A percentile compares a stretch with the other conserved stretches of the same genome.
Evolutionary conservation across 2,329 filamentous ascomycete genomes (phyloP).

Genomic region (Penicillium sp.): DNA sequence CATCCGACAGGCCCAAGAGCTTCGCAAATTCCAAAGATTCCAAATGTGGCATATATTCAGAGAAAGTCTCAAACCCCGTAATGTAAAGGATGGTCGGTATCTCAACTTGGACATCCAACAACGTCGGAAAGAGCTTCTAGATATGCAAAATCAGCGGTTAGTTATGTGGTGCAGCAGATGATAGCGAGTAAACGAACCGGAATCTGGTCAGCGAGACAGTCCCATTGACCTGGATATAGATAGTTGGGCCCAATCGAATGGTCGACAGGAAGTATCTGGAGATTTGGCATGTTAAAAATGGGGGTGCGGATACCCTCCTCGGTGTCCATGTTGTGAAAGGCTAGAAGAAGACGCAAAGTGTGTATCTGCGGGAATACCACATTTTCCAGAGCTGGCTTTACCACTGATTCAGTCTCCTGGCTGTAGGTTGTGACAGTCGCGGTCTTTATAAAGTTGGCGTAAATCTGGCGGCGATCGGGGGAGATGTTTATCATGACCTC

Average conservation of each 20-base stretch:
- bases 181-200: background rate
- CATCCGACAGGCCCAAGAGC: background rate
- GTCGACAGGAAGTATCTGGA: background rate
- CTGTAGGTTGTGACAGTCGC: background rate
- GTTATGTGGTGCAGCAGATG: background rate
- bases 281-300: background rate
- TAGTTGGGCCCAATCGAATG: accelerated
- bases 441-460: background rate
- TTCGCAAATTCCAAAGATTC: background rate
- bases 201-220: background rate
- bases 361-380: background rate
- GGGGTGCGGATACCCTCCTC: background rate
- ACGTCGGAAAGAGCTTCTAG: background rate
- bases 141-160: background rate
- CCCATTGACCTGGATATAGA: background rate
- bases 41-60: background rate
- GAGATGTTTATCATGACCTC: background rate
- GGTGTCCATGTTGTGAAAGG: background rate
- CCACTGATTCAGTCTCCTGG: background rate
- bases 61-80: background rate
- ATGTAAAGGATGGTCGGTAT: background rate
- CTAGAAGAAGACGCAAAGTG: background rate
- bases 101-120: background rate
- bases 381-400: background rate
- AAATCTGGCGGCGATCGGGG: background rate